Percentiles rank a stretch among this genome's conserved stretches.
Evolutionary conservation across 2,329 filamentous ascomycete species (phyloP).

Genomic region (Sodiomyces alkalinus): DNA sequence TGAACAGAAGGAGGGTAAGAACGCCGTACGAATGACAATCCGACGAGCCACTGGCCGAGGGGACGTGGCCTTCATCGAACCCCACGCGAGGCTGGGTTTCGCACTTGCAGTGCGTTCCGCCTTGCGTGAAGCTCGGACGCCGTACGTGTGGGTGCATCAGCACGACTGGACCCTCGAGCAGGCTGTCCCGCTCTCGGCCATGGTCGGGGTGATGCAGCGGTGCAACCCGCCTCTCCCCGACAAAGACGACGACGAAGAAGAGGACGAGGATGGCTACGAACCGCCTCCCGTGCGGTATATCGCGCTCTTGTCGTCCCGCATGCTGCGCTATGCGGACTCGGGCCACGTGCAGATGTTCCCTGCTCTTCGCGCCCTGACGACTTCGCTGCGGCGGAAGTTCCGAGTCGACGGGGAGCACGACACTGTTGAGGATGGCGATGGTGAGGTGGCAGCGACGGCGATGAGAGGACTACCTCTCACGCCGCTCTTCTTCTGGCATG

Average conservation of each 20-base stretch:
- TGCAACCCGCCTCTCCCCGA: too few relatives aligned
- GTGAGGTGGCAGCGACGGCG: too few relatives aligned
- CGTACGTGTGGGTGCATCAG: slow-evolving; percentile 42
- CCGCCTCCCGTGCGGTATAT: slow-evolving; percentile 31
- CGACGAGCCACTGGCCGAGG: slow-evolving; percentile 11
- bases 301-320: slow-evolving; percentile 34
- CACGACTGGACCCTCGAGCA: slow-evolving; percentile 37
- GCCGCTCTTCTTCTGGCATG: slow-evolving; percentile 43
- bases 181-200: slow-evolving; percentile 25
- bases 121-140: slow-evolving; percentile 27
- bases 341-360: slow-evolving; percentile 28
- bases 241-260: slow-evolving; percentile 10
- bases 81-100: slow-evolving; percentile 30
- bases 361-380: slow-evolving; percentile 23
- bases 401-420: too few relatives aligned
- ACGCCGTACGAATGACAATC: too few relatives aligned
- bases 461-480: slow-evolving; percentile 37
- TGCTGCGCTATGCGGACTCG: slow-evolving; percentile 33
- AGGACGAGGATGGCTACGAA: slow-evolving; percentile 6
- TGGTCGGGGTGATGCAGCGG: slow-evolving; percentile 30
- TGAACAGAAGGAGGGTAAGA: slow-evolving; percentile 14
- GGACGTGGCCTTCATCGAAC: slow-evolving; percentile 32
- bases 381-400: slow-evolving; percentile 25
- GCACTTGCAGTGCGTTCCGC: slow-evolving; percentile 37
- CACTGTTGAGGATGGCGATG: too few relatives aligned